Evolutionary conservation across 106 monocot genomes (phyloP).

Genomic region (Allium cepa): DNA sequence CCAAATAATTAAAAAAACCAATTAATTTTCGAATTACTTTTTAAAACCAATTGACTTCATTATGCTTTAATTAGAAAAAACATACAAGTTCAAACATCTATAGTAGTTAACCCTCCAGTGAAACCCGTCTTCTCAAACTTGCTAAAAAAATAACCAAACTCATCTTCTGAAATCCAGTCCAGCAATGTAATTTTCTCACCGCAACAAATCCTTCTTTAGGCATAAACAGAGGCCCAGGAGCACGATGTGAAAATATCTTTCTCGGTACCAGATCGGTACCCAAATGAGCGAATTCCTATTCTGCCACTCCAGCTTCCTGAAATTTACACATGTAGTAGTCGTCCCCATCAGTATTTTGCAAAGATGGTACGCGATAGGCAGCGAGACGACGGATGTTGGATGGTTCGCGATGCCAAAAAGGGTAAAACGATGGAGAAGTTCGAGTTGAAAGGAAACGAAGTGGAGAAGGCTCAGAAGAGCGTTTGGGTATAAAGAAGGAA

Average conservation of each 20-base stretch:
- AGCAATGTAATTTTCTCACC: constrained; percentile 11
- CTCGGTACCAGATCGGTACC: background rate
- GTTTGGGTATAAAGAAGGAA: no score
- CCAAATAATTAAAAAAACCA: no score
- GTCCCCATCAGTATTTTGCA: no score
- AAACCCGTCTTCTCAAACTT: constrained; percentile 48
- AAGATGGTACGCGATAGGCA: no score
- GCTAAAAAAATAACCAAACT: constrained; percentile 32
- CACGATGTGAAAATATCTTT: background rate
- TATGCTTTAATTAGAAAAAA: background rate
- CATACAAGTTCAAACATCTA: constrained; percentile 47
- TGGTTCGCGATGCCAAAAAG: no score
- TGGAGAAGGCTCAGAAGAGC: no score
- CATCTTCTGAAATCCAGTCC: constrained; percentile 51
- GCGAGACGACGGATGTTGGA: no score
- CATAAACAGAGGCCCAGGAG: background rate
- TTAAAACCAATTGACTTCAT: no score
- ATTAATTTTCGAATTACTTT: no score
- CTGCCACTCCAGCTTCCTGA: constrained; percentile 20
- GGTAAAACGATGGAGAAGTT: no score
- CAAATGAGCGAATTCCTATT: constrained; percentile 4
- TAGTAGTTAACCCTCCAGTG: constrained; percentile 72
- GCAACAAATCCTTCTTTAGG: background rate
- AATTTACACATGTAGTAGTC: constrained; percentile 35
- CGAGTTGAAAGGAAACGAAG: no score